phyloP scores from a whole-genome alignment of 2,329 filamentous ascomycete genomes.

The Claviceps monticola region DNA sequence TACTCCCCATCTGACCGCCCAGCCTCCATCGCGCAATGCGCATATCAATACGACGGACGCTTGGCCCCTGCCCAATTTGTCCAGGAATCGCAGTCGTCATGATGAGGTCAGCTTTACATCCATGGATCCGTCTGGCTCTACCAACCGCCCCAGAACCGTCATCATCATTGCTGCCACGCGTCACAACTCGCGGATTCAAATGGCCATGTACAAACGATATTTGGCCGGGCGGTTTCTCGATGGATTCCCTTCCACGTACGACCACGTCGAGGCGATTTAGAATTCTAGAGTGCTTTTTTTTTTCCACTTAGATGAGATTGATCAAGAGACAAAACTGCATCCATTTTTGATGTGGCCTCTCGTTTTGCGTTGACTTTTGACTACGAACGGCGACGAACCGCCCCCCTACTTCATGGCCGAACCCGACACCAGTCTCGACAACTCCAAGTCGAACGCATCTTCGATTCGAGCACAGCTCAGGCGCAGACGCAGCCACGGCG shows the following conservation, averaged over 20 bases:
- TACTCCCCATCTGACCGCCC: too few relatives aligned
- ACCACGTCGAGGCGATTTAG: too few relatives aligned
- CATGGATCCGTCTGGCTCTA: neutral
- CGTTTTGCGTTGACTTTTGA: neutral
- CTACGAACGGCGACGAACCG: neutral
- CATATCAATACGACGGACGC: neutral
- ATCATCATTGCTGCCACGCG: neutral
- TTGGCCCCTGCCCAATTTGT: neutral
- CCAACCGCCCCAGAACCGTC: neutral
- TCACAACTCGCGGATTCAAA: neutral
- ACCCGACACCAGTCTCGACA: neutral
- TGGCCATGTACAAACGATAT: neutral
- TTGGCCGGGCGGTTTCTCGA: too few relatives aligned
- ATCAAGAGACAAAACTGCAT: too few relatives aligned
- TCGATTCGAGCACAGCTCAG: constrained; percentile 16
- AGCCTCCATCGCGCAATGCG: too few relatives aligned
- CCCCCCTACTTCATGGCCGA: neutral
- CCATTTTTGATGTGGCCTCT: neutral
- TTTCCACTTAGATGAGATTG: too few relatives aligned
- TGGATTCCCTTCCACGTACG: too few relatives aligned
- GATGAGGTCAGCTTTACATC: neutral
- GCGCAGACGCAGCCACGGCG: constrained; percentile 36
- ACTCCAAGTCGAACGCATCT: neutral
- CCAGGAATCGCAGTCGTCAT: neutral
- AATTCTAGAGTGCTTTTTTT: too few relatives aligned